A percentile compares a stretch with the other conserved stretches of the same genome.
These are phyloP conservation scores for Aspergillus sp. DNA, from an alignment of 2,329 filamentous ascomycete species.

Conservation along the genomic window DNA sequence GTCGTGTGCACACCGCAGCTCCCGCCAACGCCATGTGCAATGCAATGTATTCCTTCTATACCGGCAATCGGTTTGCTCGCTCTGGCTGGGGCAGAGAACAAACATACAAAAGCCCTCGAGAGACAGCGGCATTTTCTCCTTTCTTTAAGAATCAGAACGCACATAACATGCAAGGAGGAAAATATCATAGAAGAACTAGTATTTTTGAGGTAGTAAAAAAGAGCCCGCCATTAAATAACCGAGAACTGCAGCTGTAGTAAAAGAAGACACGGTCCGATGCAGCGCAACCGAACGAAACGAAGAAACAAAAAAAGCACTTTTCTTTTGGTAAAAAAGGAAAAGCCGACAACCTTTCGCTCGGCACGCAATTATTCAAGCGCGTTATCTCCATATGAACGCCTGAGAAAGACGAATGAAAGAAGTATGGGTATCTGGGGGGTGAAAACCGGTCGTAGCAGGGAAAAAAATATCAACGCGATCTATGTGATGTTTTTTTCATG, in stretches of 20 bases:
- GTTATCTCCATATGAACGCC: conserved; percentile 31
- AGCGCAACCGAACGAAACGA: conserved; percentile 32
- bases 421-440: conserved; percentile 40
- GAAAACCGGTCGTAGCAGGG: conserved; percentile 36
- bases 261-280: conserved; percentile 25
- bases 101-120: conserved; percentile 17
- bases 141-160: conserved; percentile 5
- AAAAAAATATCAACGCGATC: conserved; percentile 46
- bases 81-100: conserved; percentile 8
- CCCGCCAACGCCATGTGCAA: conserved; percentile 39
- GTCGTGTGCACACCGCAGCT: conserved; percentile 26
- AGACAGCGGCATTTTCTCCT: conserved; percentile 17
- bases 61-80: conserved; percentile 8
- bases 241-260: conserved; percentile 24
- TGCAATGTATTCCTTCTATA: conserved; percentile 33
- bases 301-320: conserved; percentile 33
- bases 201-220: conserved; percentile 9
- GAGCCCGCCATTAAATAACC: conserved; percentile 34
- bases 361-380: conserved; percentile 33
- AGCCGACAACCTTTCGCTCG: conserved; percentile 30
- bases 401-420: conserved; percentile 26
- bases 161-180: conserved; percentile 19
- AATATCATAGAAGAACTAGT: conserved; percentile 12
- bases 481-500: conserved; percentile 40
- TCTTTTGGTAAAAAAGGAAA: conserved; percentile 31